Evolutionary conservation across 495 filamentous ascomycete species (phyloP), one percentile per base, ranked within the genome.

Genomic region (Tuber brumale): DNA sequence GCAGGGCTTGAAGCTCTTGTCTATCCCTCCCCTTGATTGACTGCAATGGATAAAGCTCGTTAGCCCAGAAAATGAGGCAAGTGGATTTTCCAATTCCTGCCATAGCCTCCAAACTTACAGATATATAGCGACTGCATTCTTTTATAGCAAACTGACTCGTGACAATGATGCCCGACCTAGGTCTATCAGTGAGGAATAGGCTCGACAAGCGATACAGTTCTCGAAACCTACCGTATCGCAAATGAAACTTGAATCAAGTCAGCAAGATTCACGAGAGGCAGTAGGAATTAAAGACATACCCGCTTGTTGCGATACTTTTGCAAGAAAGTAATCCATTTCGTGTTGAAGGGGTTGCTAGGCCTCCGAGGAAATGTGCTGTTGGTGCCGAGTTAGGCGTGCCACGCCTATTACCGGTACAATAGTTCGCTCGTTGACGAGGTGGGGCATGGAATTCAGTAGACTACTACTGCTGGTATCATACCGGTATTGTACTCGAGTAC

Each of bases 131-230:
- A 0, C 91, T 89, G 31, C 93, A 93, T 80, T 97, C 93, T 70
- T 88, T 87, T 75, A 97, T 89, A 44, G 95, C 93, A 87, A 93
- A 98, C 61, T 87, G 89, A 69, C 92, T 93, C 0, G 95, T 97
- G 73, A 98, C 89, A 18, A 91, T 90, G 75, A 99, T 90, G 61
- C 94, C 96, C n/a, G 93, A 95, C 77, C 91, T 91, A 75, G 19
- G 76, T 66, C 19, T 1, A 73, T 82, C 18, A 79, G 79, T 78
- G 66, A 35, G 27, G 37, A 39, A 39, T n/a, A 44, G 39, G 35
- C 37, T 75, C 44, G 14, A 72, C 5, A n/a, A n/a, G 44, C 42
- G 16, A 45, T 35, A 23, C 35, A 14, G 16, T 48, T 42, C 9
- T 42, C 7, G 70, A 8, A 66, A 18, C 16, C 3, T 35, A 66